Percentiles rank a stretch among this genome's conserved stretches.
phyloP scores from a whole-genome alignment of 1,139 yeast species.

The Blastobotrys buckinghamii region DNA sequence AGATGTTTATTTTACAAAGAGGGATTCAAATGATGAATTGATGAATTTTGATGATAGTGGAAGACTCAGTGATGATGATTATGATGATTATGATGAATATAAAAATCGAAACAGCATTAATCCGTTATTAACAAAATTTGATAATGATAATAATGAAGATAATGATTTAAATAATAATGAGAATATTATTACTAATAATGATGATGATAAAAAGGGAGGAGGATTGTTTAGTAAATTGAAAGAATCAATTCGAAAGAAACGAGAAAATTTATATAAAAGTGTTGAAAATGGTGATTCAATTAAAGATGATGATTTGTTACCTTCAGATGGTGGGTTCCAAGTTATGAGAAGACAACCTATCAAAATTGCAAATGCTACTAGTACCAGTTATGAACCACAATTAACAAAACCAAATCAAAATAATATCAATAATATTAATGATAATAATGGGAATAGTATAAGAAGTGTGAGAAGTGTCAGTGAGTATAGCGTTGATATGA shows the following conservation, averaged over 20 bases:
- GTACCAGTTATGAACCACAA: not conserved
- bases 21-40: conserved; percentile 7
- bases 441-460: no score
- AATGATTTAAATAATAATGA: not conserved
- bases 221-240: not conserved
- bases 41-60: conserved; percentile 7
- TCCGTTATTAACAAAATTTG: conserved; percentile 7
- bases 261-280: not conserved
- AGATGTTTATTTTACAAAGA: conserved; percentile 30
- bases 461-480: not conserved
- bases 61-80: conserved; percentile 11
- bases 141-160: not conserved
- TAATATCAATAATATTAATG: not conserved
- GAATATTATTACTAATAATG: not conserved
- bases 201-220: not conserved
- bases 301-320: conserved; percentile 1
- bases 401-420: no score
- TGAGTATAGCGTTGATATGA: not conserved
- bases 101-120: conserved; percentile 13
- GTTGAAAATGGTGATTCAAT: not conserved
- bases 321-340: conserved; percentile 20
- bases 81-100: conserved; percentile 12
- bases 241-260: conserved; percentile 4
- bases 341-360: conserved; percentile 26
- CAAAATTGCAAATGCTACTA: not conserved